Percentiles rank a stretch among this genome's conserved stretches.
Evolutionary conservation across 2,329 filamentous ascomycete species (phyloP).

Genomic region (Ascochyta lentis): DNA sequence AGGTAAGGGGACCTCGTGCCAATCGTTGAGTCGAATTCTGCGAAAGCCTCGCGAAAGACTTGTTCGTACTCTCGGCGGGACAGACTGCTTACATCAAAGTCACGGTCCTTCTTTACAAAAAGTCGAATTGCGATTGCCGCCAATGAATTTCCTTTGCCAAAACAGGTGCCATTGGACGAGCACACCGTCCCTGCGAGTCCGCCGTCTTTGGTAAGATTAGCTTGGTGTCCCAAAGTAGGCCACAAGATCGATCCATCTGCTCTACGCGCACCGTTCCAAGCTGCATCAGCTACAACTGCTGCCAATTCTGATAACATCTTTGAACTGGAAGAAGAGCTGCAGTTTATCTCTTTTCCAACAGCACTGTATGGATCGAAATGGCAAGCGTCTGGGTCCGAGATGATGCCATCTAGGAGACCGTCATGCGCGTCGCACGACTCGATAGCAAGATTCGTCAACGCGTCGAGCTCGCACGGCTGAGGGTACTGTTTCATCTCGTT

Average conservation of each 20-base stretch:
- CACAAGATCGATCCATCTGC: slow-evolving; percentile 25
- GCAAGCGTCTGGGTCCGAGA: slow-evolving; percentile 30
- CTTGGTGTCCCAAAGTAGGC: slow-evolving; percentile 18
- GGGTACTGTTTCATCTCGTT: slow-evolving; percentile 18
- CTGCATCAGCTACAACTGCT: slow-evolving; percentile 22
- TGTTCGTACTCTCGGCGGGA: slow-evolving; percentile 13
- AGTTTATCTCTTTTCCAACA: slow-evolving; percentile 20
- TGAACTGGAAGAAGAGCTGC: slow-evolving; percentile 1
- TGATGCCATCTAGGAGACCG: slow-evolving; percentile 32
- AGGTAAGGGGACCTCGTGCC: slow-evolving; percentile 27
- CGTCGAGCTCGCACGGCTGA: slow-evolving; percentile 33
- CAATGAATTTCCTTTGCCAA: not conserved
- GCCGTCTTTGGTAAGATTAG: slow-evolving; percentile 12
- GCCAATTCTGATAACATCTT: slow-evolving; percentile 15
- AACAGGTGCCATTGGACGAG: slow-evolving; percentile 16
- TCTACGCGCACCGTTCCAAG: slow-evolving; percentile 23
- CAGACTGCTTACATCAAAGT: slow-evolving; percentile 8
- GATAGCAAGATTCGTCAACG: slow-evolving; percentile 25
- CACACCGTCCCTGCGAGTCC: slow-evolving; percentile 21
- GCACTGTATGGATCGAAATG: slow-evolving; percentile 28
- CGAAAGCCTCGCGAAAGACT: slow-evolving; percentile 11
- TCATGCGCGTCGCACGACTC: slow-evolving; percentile 33
- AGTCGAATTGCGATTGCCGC: slow-evolving; percentile 8
- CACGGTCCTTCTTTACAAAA: slow-evolving; percentile 23
- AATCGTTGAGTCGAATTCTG: slow-evolving; percentile 22